Base-by-base conservation (phyloP, 352 stramenopile species). In the Globisporangium orthogonon region DNA sequence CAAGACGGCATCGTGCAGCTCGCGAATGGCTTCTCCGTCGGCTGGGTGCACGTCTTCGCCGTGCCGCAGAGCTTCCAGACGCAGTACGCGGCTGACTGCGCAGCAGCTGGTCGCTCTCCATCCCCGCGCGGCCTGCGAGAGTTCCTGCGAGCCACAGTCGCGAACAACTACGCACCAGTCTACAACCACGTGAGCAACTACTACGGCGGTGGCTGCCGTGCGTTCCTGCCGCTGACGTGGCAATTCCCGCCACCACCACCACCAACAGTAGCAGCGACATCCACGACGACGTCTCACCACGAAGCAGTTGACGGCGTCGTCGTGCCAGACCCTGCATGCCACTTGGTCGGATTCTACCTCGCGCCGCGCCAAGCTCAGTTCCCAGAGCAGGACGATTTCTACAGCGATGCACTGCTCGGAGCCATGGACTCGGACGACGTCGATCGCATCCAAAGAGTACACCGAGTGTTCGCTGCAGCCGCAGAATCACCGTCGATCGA, bases 341-440 rank as follows among this genome's bases (percentile, higher is more conserved):
- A 84, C 40, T 29, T 85, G 1, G 10, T 88, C 4, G 78, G 71
- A 0, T 85, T 86, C 56, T 86, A 73, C 50, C 72, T 88, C 35
- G 71, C 82, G 18, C 78, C 78, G 0, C 70, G 78, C 47, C 69
- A 86, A 47, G 69, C 70, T 35, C 78, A 88, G 53, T 82, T 88
- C 40, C 71, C 70, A 0, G 78, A 88, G n/a, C 66, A 65, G 18
- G 73, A 88, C 37, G 69, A 74, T 6, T 61, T 66, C 28, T 83
- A 69, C 48, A 46, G 63, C n/a, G 67, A 82, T 17, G 70, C 85
- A 29, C 50, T 88, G 49, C 18, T 86, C 48, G 51, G 58, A 2
- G 70, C 74, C 3, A 68, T 88, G 58, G 57, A 62, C 44, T 49
- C 52, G 4, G 47, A 51, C 31, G 64, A 71, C 2, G 65, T 78